Evolutionary conservation across 202 grass and related monocot genomes (phyloP).

Genomic region (Brachypodium distachyon): DNA sequence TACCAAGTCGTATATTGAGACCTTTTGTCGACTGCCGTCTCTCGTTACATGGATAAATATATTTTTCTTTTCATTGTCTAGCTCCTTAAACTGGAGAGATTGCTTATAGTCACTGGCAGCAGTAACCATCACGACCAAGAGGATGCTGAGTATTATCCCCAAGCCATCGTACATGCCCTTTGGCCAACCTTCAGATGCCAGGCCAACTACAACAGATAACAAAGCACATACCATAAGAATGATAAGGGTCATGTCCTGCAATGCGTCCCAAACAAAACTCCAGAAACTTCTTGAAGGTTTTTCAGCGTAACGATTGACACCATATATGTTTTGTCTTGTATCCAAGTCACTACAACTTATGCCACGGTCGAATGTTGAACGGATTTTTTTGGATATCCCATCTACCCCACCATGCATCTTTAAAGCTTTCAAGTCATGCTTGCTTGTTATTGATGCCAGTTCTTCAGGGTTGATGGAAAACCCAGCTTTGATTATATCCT

Average conservation of each 20-base stretch:
- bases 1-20: conserved; percentile 63
- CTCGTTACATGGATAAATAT: conserved; percentile 74
- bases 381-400: conserved; percentile 55
- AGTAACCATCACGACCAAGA: conserved; percentile 76
- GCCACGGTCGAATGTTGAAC: conserved; percentile 37
- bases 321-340: conserved; percentile 55
- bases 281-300: conserved; percentile 74
- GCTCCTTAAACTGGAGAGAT: conserved; percentile 82
- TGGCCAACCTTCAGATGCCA: conserved; percentile 65
- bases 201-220: conserved; percentile 61
- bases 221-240: conserved; percentile 75
- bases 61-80: conserved; percentile 84
- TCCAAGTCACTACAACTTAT: conserved; percentile 29
- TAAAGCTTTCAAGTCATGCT: conserved; percentile 45
- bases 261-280: conserved; percentile 79
- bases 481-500: conserved; percentile 54
- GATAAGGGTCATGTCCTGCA: conserved; percentile 71
- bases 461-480: conserved; percentile 63
- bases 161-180: conserved; percentile 81
- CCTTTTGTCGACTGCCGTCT: conserved; percentile 51
- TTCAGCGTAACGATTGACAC: conserved; percentile 49
- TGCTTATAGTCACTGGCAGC: conserved; percentile 76
- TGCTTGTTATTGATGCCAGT: conserved; percentile 60
- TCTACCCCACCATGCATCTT: conserved; percentile 49
- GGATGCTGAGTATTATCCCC: conserved; percentile 74